Base-by-base conservation (phyloP, 164 flowering plant genomes). In the Paratinospora sagittata region DNA sequence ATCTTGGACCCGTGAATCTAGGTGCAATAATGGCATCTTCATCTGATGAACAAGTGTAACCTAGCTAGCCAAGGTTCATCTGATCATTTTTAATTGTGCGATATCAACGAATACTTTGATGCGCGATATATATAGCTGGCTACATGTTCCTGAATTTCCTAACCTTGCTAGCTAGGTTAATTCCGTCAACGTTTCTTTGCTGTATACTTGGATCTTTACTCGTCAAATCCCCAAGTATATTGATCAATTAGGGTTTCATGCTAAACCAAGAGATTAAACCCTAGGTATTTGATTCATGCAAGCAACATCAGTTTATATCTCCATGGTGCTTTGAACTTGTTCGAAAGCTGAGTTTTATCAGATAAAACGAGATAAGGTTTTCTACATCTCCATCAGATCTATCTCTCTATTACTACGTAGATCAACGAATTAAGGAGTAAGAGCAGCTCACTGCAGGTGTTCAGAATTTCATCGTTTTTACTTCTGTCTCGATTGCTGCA, bases 241-340 rank as follows among this genome's bases (percentile, higher is more conserved):
- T 43, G 77, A 69, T 37, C 55, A 75, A 69, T 70, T 82, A 80
- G 85, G 81, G 81, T 78, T 80, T 78, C 80, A 75, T 75, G 78
- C 72, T 71, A 70, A 69, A 69, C 75, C 68, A 61, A 39, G 34
- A 69, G 71, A 65, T 57, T 26, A 39, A 74, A 73, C 77, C 75
- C 82, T 67, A 71, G 27, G 67, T 72, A 55, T 73, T 41, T 16
- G 72, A 27, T 69, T 73, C 72, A 67, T 76, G 70, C 75, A 66
- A 67, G 33, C 68, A n/a, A n/a, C n/a, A n/a, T 36, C 5, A 33
- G 27, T 37, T 12, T 60, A 68, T 13, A 65, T 64, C 23, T 62
- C 33, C 62, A 24, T 7, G 7, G 9, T 55, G 47, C 52, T 27
- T 61, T 49, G 10, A 27, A 13, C 41, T 62, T 67, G 57, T 57